phyloP scores from a whole-genome alignment of 352 stramenopile species.

The Halophytophthora polymorphica region DNA sequence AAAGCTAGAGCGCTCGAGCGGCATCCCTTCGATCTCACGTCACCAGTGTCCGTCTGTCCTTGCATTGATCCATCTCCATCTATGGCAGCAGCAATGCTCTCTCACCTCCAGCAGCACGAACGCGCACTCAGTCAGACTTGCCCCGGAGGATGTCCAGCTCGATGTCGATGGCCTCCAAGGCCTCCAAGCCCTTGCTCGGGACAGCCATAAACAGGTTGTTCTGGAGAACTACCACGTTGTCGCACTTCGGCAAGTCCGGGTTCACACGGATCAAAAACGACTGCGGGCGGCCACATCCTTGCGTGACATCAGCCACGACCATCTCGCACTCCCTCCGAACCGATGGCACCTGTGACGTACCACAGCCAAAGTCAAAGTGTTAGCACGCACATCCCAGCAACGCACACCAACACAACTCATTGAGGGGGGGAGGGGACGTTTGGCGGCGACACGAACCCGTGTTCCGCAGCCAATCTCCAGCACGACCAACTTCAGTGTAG shows the following conservation, averaged over 20 bases:
- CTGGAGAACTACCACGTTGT: constrained; percentile 41
- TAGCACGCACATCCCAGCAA: background rate
- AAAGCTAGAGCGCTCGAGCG: constrained; percentile 8
- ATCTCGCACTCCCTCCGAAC: constrained; percentile 79
- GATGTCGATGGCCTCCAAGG: constrained; percentile 55
- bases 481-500: constrained; percentile 59
- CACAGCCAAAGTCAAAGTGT: background rate
- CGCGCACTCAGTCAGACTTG: background rate
- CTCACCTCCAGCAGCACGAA: too few relatives aligned
- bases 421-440: background rate
- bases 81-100: too few relatives aligned
- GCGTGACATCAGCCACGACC: constrained; percentile 71
- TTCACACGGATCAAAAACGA: constrained; percentile 76
- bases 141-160: constrained; percentile 17
- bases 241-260: constrained; percentile 56
- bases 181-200: constrained; percentile 42
- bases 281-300: constrained; percentile 45
- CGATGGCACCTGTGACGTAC: constrained; percentile 56
- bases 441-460: constrained; percentile 31
- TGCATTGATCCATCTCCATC: too few relatives aligned
- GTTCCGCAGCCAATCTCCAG: constrained; percentile 84
- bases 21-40: background rate
- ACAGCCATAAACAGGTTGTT: constrained; percentile 51
- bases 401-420: background rate
- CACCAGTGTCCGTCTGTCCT: background rate